Evolutionary conservation across 2,329 filamentous ascomycete genomes (phyloP).

Genomic region (Sporothrix schenckii): DNA sequence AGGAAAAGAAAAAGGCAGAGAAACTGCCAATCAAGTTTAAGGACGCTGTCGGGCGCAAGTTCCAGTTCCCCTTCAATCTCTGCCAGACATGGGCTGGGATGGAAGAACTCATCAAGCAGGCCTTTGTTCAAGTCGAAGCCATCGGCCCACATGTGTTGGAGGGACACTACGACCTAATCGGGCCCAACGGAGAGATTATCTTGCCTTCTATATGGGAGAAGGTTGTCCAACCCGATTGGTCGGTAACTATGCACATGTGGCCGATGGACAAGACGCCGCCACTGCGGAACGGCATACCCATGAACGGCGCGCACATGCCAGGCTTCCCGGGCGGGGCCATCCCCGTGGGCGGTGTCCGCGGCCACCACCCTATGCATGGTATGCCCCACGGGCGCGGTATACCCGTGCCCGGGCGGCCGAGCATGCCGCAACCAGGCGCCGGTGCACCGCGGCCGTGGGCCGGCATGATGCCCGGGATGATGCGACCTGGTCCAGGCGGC

Average conservation of each 20-base stretch:
- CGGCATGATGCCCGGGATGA: not conserved
- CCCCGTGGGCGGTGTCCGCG: not conserved
- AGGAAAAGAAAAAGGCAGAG: constrained; percentile 55
- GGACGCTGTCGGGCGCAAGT: constrained; percentile 87
- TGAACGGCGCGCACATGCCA: constrained; percentile 1
- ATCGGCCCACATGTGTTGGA: constrained; percentile 75
- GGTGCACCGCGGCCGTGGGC: constrained; percentile 12
- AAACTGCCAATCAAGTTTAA: constrained; percentile 85
- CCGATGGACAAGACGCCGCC: constrained; percentile 53
- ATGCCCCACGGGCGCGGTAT: constrained; percentile 19
- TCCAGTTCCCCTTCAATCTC: constrained; percentile 85
- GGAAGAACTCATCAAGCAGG: constrained; percentile 84
- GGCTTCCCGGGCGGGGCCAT: constrained; percentile 23
- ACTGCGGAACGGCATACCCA: constrained; percentile 34
- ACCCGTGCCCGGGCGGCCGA: constrained; percentile 27
- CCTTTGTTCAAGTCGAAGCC: constrained; percentile 76
- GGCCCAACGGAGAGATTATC: constrained; percentile 80
- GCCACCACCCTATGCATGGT: constrained; percentile 23
- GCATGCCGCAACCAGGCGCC: constrained; percentile 17
- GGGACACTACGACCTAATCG: constrained; percentile 79
- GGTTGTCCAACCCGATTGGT: constrained; percentile 76
- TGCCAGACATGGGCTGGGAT: constrained; percentile 87
- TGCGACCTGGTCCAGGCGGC: constrained; percentile 11
- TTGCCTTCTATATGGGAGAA: constrained; percentile 81
- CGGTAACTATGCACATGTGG: constrained; percentile 63